Percentiles rank a stretch among this genome's conserved stretches.
Evolutionary conservation across 2,329 filamentous ascomycete species (phyloP).

Genomic region (Diaporthe sp.): DNA sequence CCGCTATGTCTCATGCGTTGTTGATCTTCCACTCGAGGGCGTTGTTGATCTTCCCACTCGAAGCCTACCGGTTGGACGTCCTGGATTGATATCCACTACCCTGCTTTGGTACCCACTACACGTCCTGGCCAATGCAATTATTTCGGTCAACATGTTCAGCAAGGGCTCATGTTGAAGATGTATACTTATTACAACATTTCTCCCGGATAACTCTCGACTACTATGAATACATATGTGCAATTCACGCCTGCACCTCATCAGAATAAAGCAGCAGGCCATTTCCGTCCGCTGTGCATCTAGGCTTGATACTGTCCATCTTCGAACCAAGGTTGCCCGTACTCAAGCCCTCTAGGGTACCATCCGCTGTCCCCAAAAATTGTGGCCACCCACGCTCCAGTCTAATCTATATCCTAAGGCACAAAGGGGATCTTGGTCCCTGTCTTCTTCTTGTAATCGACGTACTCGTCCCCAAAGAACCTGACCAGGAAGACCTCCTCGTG

Average conservation of each 20-base stretch:
- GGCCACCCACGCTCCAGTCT: background rate
- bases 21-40: background rate
- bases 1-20: too few species aligned
- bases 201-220: background rate
- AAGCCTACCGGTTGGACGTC: background rate
- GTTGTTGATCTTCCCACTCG: background rate
- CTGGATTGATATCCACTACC: background rate
- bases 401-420: constrained; percentile 55
- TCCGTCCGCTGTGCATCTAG: background rate
- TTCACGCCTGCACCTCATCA: background rate
- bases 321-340: constrained; percentile 11
- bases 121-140: too few species aligned
- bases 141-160: background rate
- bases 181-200: background rate
- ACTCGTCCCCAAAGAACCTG: constrained; percentile 87
- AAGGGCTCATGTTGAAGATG: background rate
- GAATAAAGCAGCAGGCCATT: background rate
- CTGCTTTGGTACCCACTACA: too few species aligned
- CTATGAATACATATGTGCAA: background rate
- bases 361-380: background rate
- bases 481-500: constrained; percentile 85
- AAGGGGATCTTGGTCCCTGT: constrained; percentile 88
- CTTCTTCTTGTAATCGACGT: constrained; percentile 77
- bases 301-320: constrained; percentile 11
- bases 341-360: background rate